phyloP scores from a whole-genome alignment of 1,284 basidiomycete species.

The Mrakiaceae sp. region DNA sequence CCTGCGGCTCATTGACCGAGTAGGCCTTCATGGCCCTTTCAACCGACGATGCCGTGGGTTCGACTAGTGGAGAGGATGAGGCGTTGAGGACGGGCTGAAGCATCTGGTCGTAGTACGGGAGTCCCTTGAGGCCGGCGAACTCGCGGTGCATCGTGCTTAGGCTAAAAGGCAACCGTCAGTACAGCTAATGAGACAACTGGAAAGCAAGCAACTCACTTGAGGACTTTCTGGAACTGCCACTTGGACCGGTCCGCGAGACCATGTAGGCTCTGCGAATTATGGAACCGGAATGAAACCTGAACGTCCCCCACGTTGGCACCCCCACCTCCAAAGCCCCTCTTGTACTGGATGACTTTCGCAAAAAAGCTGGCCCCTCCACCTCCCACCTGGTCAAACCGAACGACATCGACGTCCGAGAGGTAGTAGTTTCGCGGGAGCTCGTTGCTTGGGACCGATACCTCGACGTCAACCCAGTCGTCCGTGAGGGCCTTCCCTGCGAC shows the following conservation, averaged over 20 bases:
- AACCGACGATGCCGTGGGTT: slow-evolving; percentile 47
- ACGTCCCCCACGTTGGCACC: slow-evolving; percentile 28
- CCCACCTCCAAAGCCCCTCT: slow-evolving; percentile 34
- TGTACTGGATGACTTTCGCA: slow-evolving; percentile 67
- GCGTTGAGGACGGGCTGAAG: slow-evolving; percentile 55
- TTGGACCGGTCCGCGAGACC: slow-evolving; percentile 39
- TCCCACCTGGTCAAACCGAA: slow-evolving; percentile 39
- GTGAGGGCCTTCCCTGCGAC: slow-evolving; percentile 53
- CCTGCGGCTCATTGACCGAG: slow-evolving; percentile 87
- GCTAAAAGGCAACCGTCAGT: slow-evolving; percentile 36
- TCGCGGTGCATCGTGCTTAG: slow-evolving; percentile 86
- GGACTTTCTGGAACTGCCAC: slow-evolving; percentile 70
- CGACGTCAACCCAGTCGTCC: slow-evolving; percentile 63
- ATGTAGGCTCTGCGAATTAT: slow-evolving; percentile 34
- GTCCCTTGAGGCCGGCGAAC: slow-evolving; percentile 71
- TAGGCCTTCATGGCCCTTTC: slow-evolving; percentile 57
- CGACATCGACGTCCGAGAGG: slow-evolving; percentile 71
- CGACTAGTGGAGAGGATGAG: slow-evolving; percentile 42
- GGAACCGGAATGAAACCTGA: slow-evolving; percentile 38
- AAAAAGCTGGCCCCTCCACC: slow-evolving; percentile 37
- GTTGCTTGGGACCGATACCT: slow-evolving; percentile 47
- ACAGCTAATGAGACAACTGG: slow-evolving; percentile 9
- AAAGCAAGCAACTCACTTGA: slow-evolving; percentile 48
- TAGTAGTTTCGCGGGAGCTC: slow-evolving; percentile 58
- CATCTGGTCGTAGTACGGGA: slow-evolving; percentile 61